Evolutionary conservation across 345 rosid genomes (phyloP).

Genomic region (Turritis glabra): DNA sequence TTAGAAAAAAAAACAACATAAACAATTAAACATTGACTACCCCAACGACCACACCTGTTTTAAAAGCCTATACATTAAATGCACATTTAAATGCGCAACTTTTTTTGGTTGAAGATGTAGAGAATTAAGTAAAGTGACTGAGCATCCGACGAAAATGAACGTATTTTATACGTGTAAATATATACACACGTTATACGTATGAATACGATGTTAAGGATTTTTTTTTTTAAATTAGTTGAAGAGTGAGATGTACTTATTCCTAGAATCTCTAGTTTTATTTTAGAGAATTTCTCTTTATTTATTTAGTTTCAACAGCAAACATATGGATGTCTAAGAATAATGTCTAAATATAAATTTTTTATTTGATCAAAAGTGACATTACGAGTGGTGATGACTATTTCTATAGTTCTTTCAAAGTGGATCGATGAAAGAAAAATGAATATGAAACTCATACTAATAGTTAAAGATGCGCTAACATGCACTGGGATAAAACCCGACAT

Average conservation of each 20-base stretch:
- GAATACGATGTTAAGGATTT: background rate
- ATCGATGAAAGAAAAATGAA: background rate
- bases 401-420: too few relatives aligned
- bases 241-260: too few relatives aligned
- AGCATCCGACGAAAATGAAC: background rate
- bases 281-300: too few relatives aligned
- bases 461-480: background rate
- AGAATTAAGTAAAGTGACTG: background rate
- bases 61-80: background rate
- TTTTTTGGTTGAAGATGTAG: background rate
- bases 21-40: conserved; percentile 25
- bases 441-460: background rate
- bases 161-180: background rate
- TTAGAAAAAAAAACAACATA: background rate
- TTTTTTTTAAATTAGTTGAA: too few relatives aligned
- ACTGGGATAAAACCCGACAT: background rate
- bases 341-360: too few relatives aligned
- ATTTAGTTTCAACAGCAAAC: too few relatives aligned
- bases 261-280: too few relatives aligned
- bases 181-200: background rate
- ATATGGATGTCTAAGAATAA: too few relatives aligned
- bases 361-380: too few relatives aligned
- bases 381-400: too few relatives aligned
- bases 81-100: conserved; percentile 22
- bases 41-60: conserved; percentile 30